Evolutionary conservation across 2,329 filamentous ascomycete genomes (phyloP), one percentile per base, ranked within the genome.

Genomic region (Diplodia scrobiculata): DNA sequence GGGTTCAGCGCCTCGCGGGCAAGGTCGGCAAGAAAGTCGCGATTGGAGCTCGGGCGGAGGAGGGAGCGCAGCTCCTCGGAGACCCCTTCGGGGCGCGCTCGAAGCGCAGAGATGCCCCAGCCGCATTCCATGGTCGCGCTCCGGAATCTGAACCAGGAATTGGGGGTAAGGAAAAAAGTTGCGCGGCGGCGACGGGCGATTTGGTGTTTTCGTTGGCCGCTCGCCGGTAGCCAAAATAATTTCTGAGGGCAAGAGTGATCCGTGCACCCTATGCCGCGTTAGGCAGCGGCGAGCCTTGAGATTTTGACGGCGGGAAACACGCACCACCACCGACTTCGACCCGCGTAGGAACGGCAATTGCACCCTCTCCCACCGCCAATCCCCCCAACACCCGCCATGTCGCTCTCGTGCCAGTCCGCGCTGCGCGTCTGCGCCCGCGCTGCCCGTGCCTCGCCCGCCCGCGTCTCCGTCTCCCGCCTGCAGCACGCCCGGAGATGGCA

Each of bases 401-500:
- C 81, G 67, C 75, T 78, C 70, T 74, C 80, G 55, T 78, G 74
- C 70, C 79, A 77, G 71, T 77, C 76, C 72, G 76, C 77, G 70
- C 74, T 79, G 62, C 77, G 80, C 72, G 76, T 76, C 72, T 82
- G 79, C 75, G 73, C 78, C 69, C 80, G 78, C 72, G 73, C 69
- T 55, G 71, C 73, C 54, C 69, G 70, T 65, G 63, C 68, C 55
- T 66, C 72, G 38, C 69, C 71, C 69, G 67, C 70, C 69, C 73
- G 74, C 68, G 72, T 73, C 71, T 71, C 74, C 67, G 69, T 73
- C 71, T 70, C 74, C 75, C 76, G 76, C 68, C 76, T 75, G 62
- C 72, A 72, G 70, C 72, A 73, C 69, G 72, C 87, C 76, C 87
- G 90, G 81, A 88, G 95, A 86, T 93, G 91, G 90, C 91, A 95